Evolutionary conservation across 768 basidiomycete species (phyloP), one percentile per base, ranked within the genome.

Genomic region (Tubosaeta sp.): DNA sequence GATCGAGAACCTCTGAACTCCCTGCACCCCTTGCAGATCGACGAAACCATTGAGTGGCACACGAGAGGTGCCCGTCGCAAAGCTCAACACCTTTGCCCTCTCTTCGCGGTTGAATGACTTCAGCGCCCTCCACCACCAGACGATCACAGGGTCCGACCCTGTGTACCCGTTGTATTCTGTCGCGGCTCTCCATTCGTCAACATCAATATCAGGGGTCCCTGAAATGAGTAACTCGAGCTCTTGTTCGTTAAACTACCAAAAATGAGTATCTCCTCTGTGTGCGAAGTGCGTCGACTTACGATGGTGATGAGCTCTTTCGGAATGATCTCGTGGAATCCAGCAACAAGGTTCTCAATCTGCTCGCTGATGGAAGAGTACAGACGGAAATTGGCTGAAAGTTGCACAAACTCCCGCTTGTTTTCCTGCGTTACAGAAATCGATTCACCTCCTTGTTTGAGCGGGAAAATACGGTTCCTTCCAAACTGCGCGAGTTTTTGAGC

Each of bases 51-150:
- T 88, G 35, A 98, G 80, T 9, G 95, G 95, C 1, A 99, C 95
- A 43, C 95, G 80, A 9, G 94, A 94, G 6, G 91, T 84, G 54
- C 92, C 84, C 1, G 97, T 95, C 13, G 94, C 95, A 71, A 99
- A 99, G 75, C 95, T 95, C 51, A 99, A 77, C 42, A 99, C 91
- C 69, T 97, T 94, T 31, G 97, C 94, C 51, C 93, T 79, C 71
- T 99, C 97, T 61, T 97, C 95, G 32, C 95, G 88, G 59, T 89
- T 92, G 74, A 97, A 97, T 9, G 93, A 95, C 71, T 98, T 93
- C 39, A 99, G 80, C 2, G 95, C 95, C 58, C 97, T 82, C 97
- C 97, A 99, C 88, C 93, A 97, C 95, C 95, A 99, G 27, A 91
- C 86, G 54, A 98, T 94, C 63, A 95, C 94, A 6, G 95, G 91